Evolutionary conservation across 2,329 filamentous ascomycete species (phyloP), one percentile per base, ranked within the genome.

Genomic region (Aotearoamyces nothofagi): DNA sequence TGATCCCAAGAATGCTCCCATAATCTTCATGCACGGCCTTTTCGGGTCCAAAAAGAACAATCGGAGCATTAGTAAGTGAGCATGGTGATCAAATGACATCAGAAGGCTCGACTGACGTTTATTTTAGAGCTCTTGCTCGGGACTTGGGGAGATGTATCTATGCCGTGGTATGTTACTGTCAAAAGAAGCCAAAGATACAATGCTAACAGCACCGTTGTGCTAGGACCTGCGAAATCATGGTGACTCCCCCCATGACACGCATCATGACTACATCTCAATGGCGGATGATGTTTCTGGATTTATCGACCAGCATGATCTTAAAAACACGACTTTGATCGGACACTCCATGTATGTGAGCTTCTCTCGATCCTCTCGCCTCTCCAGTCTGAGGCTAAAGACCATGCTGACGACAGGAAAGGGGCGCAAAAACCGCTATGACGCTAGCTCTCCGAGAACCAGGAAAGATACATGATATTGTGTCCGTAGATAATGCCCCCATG

Each of bases 1-100:
- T 31, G 50, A 60, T 45, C 48, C 52, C 33, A 53, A 56, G 35
- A 51, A 53, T 17, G 45, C 57, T 22, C 80, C 86, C 2, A 82
- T 96, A 38, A 56, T 96, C 36, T 79, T 96, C 40, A 70, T 96
- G 46, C 87, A 96, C 51, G 87, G 90, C 1, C 63, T 96, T 8
- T 94, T 96, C 47, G 87, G 87, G 12, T 93, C 82, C 20, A 93
- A 92, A 59, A 84, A 82, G 59, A 96, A 96, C 51, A 93, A 94
- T 51, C 66, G 86, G 52, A 81, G 69, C 46, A 90, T 96, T 38
- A 92, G 84, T 77, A 92, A 84, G 87, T 93, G 61, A 47, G 46
- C 36, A 24, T 26, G 9, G 22, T 17, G 7, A n/a, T 23, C 9
- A 13, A 10, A 13, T 12, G 22, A 24, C 5, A 24, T 11, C 12